Evolutionary conservation across 2,329 filamentous ascomycete genomes (phyloP), one percentile per base, ranked within the genome.

Genomic region (Coleophoma crateriformis): DNA sequence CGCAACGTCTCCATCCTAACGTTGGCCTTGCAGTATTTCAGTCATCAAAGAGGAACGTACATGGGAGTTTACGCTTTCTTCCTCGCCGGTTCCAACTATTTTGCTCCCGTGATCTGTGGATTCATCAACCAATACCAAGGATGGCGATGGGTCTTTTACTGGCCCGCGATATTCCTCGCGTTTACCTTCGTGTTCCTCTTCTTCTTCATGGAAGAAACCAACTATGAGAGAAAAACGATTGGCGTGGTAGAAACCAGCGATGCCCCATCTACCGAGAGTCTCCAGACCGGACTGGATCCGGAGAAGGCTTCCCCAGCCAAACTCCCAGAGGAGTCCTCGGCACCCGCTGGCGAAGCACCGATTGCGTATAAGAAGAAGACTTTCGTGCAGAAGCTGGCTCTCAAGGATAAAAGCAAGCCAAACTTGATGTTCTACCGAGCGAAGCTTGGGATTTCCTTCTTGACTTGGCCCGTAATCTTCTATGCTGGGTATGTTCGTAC

Each of bases 141-240:
- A 1, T 78, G 74, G 74, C 54, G 68, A 45, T 78, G 74, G 72
- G 68, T 70, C 12, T 65, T 75, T 60, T 72, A 74, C 55, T 79
- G 76, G 67, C 72, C 71, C n/a, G 73, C 77, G 7, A 79, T 82
- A 34, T 69, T 81, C 52, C 62, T 65, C 7, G 75, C 64, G 1
- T 61, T 72, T 2, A 67, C 64, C 15, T 73, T 75, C 33, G 56
- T 81, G 20, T 68, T 78, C 52, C 61, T 77, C 0, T 80, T 79
- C 65, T 75, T 82, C 55, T 73, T 75, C 60, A 72, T 80, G 68
- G 79, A 82, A 59, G 79, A 82, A 60, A 80, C 78, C 6, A 81
- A 51, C 33, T 55, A 51, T 41, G 41, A 48, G 27, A 35, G 48
- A 2, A 48, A 47, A 35, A 51, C 46, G 15, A 42, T 55, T 32